These are phyloP conservation scores for Corymbia maculata DNA, from an alignment of 345 rosid genomes.

Conservation along the genomic window DNA sequence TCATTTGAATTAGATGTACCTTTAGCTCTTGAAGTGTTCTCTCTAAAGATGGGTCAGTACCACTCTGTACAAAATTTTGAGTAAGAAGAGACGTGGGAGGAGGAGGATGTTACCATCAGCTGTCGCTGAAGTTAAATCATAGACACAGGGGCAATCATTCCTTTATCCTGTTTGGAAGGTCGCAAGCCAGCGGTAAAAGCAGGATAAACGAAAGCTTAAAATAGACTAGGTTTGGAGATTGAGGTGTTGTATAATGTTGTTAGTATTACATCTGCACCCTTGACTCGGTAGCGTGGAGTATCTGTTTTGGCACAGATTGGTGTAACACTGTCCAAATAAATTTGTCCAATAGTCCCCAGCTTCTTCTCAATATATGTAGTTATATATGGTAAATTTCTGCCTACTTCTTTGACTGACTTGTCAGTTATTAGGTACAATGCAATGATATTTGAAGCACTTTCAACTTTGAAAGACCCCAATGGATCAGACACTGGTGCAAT, in stretches of 20 bases:
- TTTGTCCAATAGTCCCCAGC: neutral
- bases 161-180: neutral
- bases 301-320: neutral
- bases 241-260: neutral
- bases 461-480: constrained; percentile 42
- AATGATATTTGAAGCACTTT: constrained; percentile 76
- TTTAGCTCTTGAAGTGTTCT: neutral
- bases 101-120: neutral
- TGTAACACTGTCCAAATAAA: neutral
- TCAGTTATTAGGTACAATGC: constrained; percentile 42
- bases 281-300: neutral
- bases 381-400: neutral
- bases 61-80: neutral
- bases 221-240: neutral
- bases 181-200: neutral
- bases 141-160: neutral
- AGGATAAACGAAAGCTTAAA: neutral
- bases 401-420: neutral
- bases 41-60: neutral
- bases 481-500: constrained; percentile 62
- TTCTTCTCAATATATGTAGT: neutral
- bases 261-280: neutral
- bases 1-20: neutral
- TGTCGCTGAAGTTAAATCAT: neutral
- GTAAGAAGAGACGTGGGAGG: neutral